phyloP scores from a whole-genome alignment of 768 basidiomycete genomes.

The Termitomyces sp. region DNA sequence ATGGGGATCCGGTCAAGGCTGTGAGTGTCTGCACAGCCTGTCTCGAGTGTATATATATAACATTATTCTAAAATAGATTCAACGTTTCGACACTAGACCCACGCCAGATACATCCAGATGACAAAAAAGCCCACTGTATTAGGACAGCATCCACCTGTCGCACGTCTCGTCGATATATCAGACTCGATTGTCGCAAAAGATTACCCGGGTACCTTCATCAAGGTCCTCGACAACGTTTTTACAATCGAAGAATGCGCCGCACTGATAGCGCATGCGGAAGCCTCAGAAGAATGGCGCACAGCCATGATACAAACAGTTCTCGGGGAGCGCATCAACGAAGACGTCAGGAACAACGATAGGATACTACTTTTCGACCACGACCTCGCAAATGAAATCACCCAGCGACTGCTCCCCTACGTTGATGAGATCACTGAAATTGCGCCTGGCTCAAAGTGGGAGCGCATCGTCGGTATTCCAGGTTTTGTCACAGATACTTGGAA shows the following conservation, averaged over 20 bases:
- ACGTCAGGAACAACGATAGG: constrained; percentile 31
- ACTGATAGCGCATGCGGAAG: constrained; percentile 22
- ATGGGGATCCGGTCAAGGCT: too few species aligned
- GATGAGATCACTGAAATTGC: constrained; percentile 24
- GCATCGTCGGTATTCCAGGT: constrained; percentile 23
- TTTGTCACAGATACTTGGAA: constrained; percentile 27
- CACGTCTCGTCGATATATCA: constrained; percentile 18
- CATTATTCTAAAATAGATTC: background rate
- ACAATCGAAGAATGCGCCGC: constrained; percentile 28
- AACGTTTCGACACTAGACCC: too few species aligned
- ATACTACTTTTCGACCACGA: constrained; percentile 25
- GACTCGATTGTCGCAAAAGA: constrained; percentile 19
- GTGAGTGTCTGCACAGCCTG: too few species aligned
- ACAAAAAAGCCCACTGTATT: background rate
- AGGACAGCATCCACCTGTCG: background rate
- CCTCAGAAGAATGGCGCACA: constrained; percentile 23
- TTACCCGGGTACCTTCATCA: constrained; percentile 29
- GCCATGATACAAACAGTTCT: constrained; percentile 23
- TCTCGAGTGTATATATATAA: too few species aligned
- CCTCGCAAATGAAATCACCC: constrained; percentile 22
- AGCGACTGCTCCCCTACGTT: constrained; percentile 26
- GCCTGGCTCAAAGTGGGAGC: constrained; percentile 24
- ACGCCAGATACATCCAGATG: background rate
- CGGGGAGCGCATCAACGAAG: constrained; percentile 19
- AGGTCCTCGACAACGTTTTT: constrained; percentile 32